These are phyloP conservation scores for Penicillium sp. DNA, from an alignment of 2,329 filamentous ascomycete genomes.

Conservation along the genomic window DNA sequence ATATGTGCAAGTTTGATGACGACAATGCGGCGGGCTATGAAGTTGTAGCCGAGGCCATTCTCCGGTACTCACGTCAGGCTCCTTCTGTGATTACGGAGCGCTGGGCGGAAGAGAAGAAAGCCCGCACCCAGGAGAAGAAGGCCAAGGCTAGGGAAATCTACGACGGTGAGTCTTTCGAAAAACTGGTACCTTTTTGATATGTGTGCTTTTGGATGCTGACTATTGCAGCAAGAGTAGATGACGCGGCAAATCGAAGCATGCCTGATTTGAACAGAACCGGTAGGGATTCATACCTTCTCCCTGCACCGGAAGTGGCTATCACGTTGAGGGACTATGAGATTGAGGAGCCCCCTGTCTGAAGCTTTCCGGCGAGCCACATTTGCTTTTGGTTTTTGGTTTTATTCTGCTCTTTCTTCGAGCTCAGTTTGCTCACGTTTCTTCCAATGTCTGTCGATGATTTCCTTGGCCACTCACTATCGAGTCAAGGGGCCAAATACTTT, in stretches of 20 bases:
- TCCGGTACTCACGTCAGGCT: constrained; percentile 51
- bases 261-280: constrained; percentile 30
- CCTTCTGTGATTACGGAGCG: constrained; percentile 54
- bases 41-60: constrained; percentile 49
- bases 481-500: neutral
- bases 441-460: neutral
- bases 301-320: constrained; percentile 27
- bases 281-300: constrained; percentile 36
- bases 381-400: neutral
- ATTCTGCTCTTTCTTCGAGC: neutral
- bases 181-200: neutral
- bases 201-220: constrained; percentile 2
- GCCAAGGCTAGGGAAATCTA: constrained; percentile 40
- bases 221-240: constrained; percentile 17
- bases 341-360: constrained; percentile 34
- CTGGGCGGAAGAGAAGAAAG: constrained; percentile 58
- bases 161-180: constrained; percentile 26
- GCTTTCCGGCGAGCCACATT: neutral
- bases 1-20: constrained; percentile 70
- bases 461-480: constrained; percentile 11
- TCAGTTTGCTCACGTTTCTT: neutral
- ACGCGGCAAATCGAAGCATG: constrained; percentile 22
- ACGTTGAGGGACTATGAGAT: constrained; percentile 39
- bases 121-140: constrained; percentile 36
- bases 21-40: constrained; percentile 65